These are phyloP conservation scores for Neoconidiobolus thromboides DNA, from an alignment of 371 early-diverging fungal genomes.

Conservation along the genomic window DNA sequence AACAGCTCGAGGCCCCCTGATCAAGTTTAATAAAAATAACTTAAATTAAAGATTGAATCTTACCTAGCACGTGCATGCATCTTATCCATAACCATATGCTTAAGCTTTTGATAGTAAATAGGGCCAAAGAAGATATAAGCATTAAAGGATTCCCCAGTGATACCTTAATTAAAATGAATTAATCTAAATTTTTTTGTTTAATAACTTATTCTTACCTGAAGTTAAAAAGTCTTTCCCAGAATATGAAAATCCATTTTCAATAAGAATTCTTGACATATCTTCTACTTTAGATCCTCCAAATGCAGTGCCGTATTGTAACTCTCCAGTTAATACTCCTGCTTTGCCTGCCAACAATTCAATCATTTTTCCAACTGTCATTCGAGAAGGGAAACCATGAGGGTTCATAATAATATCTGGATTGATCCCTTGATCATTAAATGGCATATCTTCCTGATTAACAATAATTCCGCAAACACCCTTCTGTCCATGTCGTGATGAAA, in stretches of 20 bases:
- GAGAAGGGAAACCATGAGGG: slow-evolving; percentile 99
- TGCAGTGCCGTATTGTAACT: slow-evolving; percentile 94
- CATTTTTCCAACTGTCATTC: slow-evolving; percentile 99
- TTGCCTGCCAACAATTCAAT: slow-evolving; percentile 97
- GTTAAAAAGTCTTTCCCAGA: slow-evolving; percentile 98
- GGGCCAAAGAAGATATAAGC: slow-evolving; percentile 99
- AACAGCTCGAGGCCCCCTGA: slow-evolving; percentile 76
- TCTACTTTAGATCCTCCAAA: slow-evolving; percentile 93
- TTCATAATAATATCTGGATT: slow-evolving; percentile 99
- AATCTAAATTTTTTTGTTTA: too few relatives aligned
- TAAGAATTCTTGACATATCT: slow-evolving; percentile 86
- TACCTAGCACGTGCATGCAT: slow-evolving; percentile 94
- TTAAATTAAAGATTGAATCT: background rate
- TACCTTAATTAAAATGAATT: slow-evolving; percentile 13
- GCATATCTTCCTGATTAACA: slow-evolving; percentile 97
- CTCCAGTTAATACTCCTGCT: slow-evolving; percentile 89
- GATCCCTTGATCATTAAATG: slow-evolving; percentile 94
- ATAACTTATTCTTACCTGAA: slow-evolving; percentile 27
- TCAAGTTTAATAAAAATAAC: background rate
- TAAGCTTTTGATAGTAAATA: slow-evolving; percentile 95
- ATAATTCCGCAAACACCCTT: slow-evolving; percentile 98
- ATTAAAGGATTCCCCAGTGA: slow-evolving; percentile 80
- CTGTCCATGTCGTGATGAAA: slow-evolving; percentile 99
- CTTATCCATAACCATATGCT: slow-evolving; percentile 99
- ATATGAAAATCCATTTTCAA: slow-evolving; percentile 92